Base-by-base conservation (phyloP, 352 stramenopile species). In the Pythium chondricola region DNA sequence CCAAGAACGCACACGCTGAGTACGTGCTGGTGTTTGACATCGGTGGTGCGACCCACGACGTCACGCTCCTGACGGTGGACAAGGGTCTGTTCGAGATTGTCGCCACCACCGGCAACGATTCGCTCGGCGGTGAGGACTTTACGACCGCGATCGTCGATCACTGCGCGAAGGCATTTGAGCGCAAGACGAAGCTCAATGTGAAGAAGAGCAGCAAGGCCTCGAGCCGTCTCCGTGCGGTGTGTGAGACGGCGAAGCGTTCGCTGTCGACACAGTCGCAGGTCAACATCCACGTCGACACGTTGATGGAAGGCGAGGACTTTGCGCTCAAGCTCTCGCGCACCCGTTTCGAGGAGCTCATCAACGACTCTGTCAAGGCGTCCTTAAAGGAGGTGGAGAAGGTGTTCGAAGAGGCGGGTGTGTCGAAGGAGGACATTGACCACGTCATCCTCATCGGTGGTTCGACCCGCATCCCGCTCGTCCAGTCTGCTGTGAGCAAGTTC, bases 11-110 rank as follows among this genome's bases (percentile, higher is more conserved):
- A 40, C 75, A 86, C 53, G 85, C 96, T 43, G 88, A 98, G 64
- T 98, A 96, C 58, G 90, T 98, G 21, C 75, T 99, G 26, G 98
- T 99, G 48, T 98, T 99, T 48, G 96, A 99, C 68, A 90, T 99
- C 57, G 96, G 96, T 55, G 96, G 96, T 38, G 96, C 95, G 46
- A 98, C 96, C 7, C 97, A 98, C 64, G 95, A 98, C 67, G 92
- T 98, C 35, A 96, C 88, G 21, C 73, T 98, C 26, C 57, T 99
- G 24, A 98, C 83, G 50, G 96, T 98, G 51, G 95, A 98, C 71
- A 96, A 98, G 68, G 96, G 96, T 16, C 95, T 99, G 47, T 98
- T 99, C 60, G 95, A 99, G 74, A 85, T 99, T 22, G 91, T 98
- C 48, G 94, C 92, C 49, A 98, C 95, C 32, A 90, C 77, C 27